phyloP scores from a whole-genome alignment of 176 grass and related monocot species.

The Oryza glaberrima region DNA sequence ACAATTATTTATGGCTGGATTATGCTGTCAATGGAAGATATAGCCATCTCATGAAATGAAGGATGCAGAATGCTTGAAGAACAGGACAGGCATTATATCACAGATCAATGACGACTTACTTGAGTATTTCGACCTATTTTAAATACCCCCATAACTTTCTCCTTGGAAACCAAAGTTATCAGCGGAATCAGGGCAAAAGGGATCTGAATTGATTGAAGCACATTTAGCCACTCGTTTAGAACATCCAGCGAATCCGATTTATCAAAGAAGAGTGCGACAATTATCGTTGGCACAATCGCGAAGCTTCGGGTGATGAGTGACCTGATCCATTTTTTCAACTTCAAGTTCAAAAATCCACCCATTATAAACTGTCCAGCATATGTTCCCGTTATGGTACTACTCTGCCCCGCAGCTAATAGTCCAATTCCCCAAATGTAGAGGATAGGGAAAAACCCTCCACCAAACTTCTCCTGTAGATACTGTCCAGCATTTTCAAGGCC shows the following conservation, averaged over 20 bases:
- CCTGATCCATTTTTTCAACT: conserved; percentile 94
- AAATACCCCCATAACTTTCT: conserved; percentile 89
- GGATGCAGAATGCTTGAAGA: neutral
- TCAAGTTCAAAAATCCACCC: conserved; percentile 94
- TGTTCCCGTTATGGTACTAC: conserved; percentile 95
- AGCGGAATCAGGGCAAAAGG: conserved; percentile 94
- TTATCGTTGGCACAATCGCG: conserved; percentile 90
- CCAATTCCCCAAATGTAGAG: conserved; percentile 98
- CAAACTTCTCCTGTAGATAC: conserved; percentile 90
- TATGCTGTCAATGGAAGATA: neutral
- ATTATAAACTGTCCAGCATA: conserved; percentile 99
- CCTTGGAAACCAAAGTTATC: conserved; percentile 90
- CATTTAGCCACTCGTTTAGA: conserved; percentile 97
- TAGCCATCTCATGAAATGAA: neutral
- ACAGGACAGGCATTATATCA: neutral
- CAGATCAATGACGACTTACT: conserved; percentile 44
- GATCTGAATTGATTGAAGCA: conserved; percentile 95
- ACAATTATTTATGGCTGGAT: neutral
- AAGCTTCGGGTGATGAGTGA: conserved; percentile 89
- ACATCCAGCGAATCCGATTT: conserved; percentile 84
- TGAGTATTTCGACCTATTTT: conserved; percentile 76
- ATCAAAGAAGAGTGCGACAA: conserved; percentile 85
- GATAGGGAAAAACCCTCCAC: conserved; percentile 80
- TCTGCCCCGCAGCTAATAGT: conserved; percentile 88
- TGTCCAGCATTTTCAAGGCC: conserved; percentile 96